Conservation (phyloP, 495 filamentous ascomycete genomes). For the Talaromyces liani region DNA sequence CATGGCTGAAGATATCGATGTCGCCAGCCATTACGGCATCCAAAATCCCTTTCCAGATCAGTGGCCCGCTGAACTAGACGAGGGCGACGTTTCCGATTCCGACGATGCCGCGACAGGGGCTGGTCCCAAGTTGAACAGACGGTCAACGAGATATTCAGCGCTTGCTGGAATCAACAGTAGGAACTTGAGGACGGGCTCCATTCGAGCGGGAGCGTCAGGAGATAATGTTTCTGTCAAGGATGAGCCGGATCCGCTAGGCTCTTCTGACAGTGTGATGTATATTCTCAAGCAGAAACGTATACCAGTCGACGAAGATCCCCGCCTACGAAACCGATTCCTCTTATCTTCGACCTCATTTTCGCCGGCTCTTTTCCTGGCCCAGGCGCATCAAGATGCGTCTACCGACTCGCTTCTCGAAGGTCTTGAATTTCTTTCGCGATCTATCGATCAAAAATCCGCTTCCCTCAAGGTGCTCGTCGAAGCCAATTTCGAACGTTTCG, state of each 20-base stretch:
- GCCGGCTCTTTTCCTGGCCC: conserved; percentile 81
- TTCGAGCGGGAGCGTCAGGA: conserved; percentile 41
- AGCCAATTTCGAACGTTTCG: conserved; percentile 95
- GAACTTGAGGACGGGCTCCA: conserved; percentile 59
- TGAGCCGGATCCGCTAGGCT: conserved; percentile 84
- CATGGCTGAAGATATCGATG: conserved; percentile 62
- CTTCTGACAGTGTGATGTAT: conserved; percentile 73
- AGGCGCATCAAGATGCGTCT: conserved; percentile 78
- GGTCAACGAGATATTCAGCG: conserved; percentile 73
- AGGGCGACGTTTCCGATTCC: conserved; percentile 61
- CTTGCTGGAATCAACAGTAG: conserved; percentile 67
- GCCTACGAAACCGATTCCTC: conserved; percentile 82
- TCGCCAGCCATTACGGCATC: conserved; percentile 87
- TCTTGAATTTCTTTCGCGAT: conserved; percentile 72
- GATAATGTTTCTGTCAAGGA: conserved; percentile 78
- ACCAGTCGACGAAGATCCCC: conserved; percentile 75
- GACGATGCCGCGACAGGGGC: conserved; percentile 43
- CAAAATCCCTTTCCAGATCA: conserved; percentile 68
- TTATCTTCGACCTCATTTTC: conserved; percentile 94
- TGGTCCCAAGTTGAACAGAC: conserved; percentile 37
- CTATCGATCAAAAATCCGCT: conserved; percentile 95
- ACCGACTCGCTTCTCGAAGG: conserved; percentile 72
- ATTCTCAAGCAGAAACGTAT: conserved; percentile 67
- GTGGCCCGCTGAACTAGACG: conserved; percentile 80
- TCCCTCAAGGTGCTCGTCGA: conserved; percentile 93